Evolutionary conservation across 345 rosid genomes (phyloP).

Genomic region (Sonneratia caseolaris): DNA sequence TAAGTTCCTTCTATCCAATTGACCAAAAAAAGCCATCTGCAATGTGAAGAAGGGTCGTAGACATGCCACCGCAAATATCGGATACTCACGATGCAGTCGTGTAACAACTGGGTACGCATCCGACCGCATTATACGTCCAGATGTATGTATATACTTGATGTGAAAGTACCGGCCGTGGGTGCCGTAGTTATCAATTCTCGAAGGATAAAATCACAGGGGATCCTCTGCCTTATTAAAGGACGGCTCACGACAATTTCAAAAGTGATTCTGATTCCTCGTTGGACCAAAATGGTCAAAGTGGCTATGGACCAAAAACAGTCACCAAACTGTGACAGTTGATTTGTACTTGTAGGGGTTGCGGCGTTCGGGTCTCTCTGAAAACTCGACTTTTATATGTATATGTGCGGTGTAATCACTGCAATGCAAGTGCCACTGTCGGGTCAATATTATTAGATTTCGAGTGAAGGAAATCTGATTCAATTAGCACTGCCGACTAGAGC

Average conservation of each 20-base stretch:
- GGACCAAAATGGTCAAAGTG: neutral
- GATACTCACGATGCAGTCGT: neutral
- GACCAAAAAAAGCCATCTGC: neutral
- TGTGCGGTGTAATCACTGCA: no score
- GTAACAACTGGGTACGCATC: neutral
- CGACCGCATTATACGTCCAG: no score
- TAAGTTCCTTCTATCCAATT: neutral
- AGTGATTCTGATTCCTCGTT: neutral
- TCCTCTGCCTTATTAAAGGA: neutral
- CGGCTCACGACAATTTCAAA: neutral
- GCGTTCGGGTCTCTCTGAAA: neutral
- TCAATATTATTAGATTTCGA: neutral
- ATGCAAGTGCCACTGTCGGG: neutral
- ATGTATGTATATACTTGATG: no score
- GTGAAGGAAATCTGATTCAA: neutral
- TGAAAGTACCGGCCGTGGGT: no score
- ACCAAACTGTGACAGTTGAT: neutral
- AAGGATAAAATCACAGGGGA: neutral
- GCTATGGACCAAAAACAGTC: no score
- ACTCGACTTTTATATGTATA: no score
- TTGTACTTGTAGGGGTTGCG: neutral
- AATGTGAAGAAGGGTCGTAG: no score
- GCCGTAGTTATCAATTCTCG: no score
- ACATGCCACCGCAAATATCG: neutral
- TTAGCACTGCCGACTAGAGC: neutral